Percentiles rank a stretch among this genome's conserved stretches.
These are phyloP conservation scores for Suhomyces choctaworum DNA, from an alignment of 1,139 yeast genomes.

Conservation along the genomic window DNA sequence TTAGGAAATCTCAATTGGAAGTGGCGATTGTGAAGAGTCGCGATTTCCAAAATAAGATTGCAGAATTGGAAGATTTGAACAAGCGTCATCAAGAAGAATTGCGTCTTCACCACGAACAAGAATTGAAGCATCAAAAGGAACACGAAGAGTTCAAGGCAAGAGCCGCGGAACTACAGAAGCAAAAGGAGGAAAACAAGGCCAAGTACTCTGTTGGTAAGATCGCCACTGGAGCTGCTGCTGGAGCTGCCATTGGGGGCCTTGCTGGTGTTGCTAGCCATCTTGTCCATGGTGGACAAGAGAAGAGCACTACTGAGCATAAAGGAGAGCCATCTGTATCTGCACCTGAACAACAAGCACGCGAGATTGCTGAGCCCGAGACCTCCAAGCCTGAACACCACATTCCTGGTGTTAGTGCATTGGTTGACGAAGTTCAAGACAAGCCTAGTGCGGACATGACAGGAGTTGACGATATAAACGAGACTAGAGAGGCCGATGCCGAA, in stretches of 20 bases:
- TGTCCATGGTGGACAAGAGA: constrained; percentile 3
- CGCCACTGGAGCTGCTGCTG: constrained; percentile 31
- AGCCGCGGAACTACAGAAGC: constrained; percentile 35
- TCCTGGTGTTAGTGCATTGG: constrained; percentile 18
- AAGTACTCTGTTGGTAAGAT: constrained; percentile 24
- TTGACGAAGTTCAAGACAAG: constrained; percentile 27
- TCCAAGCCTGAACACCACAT: too few species aligned
- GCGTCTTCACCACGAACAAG: constrained; percentile 15
- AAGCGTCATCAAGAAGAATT: constrained; percentile 27
- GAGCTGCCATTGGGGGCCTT: constrained; percentile 27
- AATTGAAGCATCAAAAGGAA: constrained; percentile 6
- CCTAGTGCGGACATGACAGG: constrained; percentile 33
- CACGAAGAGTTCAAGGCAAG: constrained; percentile 11
- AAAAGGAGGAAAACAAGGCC: constrained; percentile 30
- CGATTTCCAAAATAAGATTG: constrained; percentile 34
- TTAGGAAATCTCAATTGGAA: constrained; percentile 68
- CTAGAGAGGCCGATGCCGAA: constrained; percentile 7
- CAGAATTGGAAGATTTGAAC: constrained; percentile 30
- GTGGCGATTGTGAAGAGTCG: constrained; percentile 59
- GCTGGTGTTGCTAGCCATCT: constrained; percentile 19
- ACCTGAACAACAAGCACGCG: background rate
- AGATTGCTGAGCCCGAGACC: too few species aligned
- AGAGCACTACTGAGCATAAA: background rate
- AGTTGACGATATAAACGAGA: constrained; percentile 24
- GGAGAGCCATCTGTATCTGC: background rate